These are phyloP conservation scores for Gastrodia elata DNA, from an alignment of 106 monocot species.

Conservation along the genomic window DNA sequence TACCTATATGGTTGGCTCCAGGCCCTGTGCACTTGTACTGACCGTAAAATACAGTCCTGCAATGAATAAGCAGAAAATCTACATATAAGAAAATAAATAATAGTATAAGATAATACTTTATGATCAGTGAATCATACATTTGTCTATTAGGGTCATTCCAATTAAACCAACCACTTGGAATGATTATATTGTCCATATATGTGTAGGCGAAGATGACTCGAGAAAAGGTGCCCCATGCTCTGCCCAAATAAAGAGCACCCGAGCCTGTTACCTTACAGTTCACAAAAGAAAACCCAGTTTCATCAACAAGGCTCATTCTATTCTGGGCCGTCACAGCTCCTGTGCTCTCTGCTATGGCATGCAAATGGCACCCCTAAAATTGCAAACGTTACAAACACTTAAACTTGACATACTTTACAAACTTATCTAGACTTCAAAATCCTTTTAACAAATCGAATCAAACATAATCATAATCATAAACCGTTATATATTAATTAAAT, in stretches of 20 bases:
- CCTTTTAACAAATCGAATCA: too few relatives aligned
- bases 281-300: slow-evolving; percentile 94
- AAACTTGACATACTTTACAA: too few relatives aligned
- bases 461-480: too few relatives aligned
- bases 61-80: too few relatives aligned
- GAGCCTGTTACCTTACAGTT: slow-evolving; percentile 91
- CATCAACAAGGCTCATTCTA: slow-evolving; percentile 73
- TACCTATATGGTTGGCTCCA: slow-evolving; percentile 6
- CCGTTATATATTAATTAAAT: too few relatives aligned
- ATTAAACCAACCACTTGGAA: slow-evolving; percentile 79
- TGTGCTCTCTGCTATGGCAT: slow-evolving; percentile 64
- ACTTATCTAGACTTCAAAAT: too few relatives aligned
- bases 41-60: slow-evolving; percentile 18
- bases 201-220: slow-evolving; percentile 90
- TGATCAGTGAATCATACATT: slow-evolving; percentile 57
- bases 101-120: too few relatives aligned
- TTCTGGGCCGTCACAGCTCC: slow-evolving; percentile 89
- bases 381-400: too few relatives aligned
- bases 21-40: slow-evolving; percentile 11
- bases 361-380: slow-evolving; percentile 65
- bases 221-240: slow-evolving; percentile 90
- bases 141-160: slow-evolving; percentile 87
- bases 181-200: slow-evolving; percentile 84
- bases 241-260: slow-evolving; percentile 69
- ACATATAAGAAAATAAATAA: too few relatives aligned